Percentiles rank a stretch among this genome's conserved stretches.
Conservation (phyloP, 441 rosid species). For the Aquilaria agallochum region DNA sequence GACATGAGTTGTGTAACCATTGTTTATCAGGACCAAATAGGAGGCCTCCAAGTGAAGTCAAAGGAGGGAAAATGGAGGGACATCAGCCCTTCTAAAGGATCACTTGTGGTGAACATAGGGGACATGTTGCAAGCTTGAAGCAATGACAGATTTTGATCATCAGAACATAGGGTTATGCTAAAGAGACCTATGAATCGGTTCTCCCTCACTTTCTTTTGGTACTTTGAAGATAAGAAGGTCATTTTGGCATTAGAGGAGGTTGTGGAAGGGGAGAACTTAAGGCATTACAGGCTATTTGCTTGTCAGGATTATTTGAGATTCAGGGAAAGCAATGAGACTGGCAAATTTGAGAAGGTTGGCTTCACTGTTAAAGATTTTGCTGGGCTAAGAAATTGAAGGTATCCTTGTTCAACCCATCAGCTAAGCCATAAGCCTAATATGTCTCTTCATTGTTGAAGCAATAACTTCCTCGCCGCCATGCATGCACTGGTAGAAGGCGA, state of each 20-base stretch:
- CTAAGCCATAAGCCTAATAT: no score
- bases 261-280: conserved; percentile 27
- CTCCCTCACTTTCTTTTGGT: conserved; percentile 53
- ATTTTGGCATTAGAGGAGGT: conserved; percentile 40
- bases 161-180: conserved; percentile 46
- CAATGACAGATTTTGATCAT: conserved; percentile 44
- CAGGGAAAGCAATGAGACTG: conserved; percentile 41
- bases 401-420: no score
- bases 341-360: conserved; percentile 52
- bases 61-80: conserved; percentile 51
- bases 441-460: no score
- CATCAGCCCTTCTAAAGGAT: conserved; percentile 36
- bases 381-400: conserved; percentile 7
- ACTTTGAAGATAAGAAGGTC: conserved; percentile 46
- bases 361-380: conserved; percentile 53
- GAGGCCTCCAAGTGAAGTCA: conserved; percentile 54
- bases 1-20: conserved; percentile 60
- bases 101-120: conserved; percentile 47
- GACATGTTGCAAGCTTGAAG: conserved; percentile 66
- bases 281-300: conserved; percentile 37
- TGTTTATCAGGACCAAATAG: conserved; percentile 45
- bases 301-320: conserved; percentile 45
- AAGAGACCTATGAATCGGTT: conserved; percentile 27
- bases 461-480: no score
- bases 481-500: no score